Evolutionary conservation across 1,139 yeast genomes (phyloP).

Genomic region (Sugiyamaella novakii): DNA sequence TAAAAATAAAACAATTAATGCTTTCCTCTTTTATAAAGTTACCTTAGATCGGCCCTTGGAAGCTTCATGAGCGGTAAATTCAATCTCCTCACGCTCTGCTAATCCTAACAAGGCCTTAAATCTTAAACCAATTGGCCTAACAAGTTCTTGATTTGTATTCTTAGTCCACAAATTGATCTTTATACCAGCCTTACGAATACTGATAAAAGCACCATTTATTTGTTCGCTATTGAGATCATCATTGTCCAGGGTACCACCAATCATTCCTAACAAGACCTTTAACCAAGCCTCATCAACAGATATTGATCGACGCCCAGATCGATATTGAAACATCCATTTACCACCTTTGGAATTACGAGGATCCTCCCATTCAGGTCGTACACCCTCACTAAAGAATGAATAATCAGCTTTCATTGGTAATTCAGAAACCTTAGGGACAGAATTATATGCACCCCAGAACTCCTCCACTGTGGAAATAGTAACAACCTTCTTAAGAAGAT

Average conservation of each 20-base stretch:
- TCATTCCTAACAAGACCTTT: slow-evolving; percentile 82
- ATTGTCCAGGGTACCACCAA: slow-evolving; percentile 94
- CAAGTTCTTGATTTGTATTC: slow-evolving; percentile 59
- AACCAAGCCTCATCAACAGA: slow-evolving; percentile 92
- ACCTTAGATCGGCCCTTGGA: slow-evolving; percentile 28
- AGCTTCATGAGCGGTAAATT: slow-evolving; percentile 63
- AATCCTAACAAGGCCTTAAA: slow-evolving; percentile 80
- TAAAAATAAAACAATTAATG: slow-evolving; percentile 13
- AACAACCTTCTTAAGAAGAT: slow-evolving; percentile 88
- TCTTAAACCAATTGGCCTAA: slow-evolving; percentile 61
- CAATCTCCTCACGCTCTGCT: slow-evolving; percentile 68
- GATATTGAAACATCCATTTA: slow-evolving; percentile 85
- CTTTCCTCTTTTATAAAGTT: slow-evolving; percentile 24
- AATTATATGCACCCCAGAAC: slow-evolving; percentile 97
- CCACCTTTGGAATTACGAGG: slow-evolving; percentile 86
- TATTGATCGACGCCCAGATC: slow-evolving; percentile 48
- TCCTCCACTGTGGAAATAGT: slow-evolving; percentile 93
- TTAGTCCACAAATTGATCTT: slow-evolving; percentile 95
- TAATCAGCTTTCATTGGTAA: slow-evolving; percentile 92
- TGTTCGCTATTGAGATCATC: slow-evolving; percentile 58
- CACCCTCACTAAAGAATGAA: slow-evolving; percentile 91
- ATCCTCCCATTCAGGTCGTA: slow-evolving; percentile 99
- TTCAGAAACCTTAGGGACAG: slow-evolving; percentile 89
- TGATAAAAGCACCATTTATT: slow-evolving; percentile 93
- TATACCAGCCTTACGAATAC: slow-evolving; percentile 79